Conservation (phyloP, 139 green algal genomes). For the Edaphochlamys debaryana region DNA sequence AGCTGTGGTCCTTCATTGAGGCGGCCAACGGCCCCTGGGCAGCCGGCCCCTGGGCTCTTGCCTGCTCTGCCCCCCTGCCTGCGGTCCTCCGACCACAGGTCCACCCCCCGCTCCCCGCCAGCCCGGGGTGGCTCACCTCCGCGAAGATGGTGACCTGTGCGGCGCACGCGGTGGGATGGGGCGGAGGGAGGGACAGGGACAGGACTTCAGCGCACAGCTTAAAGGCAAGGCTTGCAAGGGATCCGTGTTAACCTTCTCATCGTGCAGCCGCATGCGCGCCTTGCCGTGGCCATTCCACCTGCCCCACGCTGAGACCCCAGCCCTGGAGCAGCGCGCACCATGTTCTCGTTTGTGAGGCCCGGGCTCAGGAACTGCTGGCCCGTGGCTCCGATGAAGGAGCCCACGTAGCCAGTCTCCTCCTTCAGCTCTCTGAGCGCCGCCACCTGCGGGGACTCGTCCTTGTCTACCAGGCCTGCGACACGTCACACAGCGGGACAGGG, state of each 20-base stretch:
- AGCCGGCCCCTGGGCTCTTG: too few species aligned
- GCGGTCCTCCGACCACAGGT: too few species aligned
- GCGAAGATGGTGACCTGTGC: conserved; percentile 46
- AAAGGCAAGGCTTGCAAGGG: background rate
- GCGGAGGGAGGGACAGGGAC: background rate
- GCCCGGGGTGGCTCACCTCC: too few species aligned
- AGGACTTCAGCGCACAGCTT: background rate
- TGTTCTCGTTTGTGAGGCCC: conserved; percentile 42
- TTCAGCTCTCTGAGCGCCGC: conserved; percentile 43
- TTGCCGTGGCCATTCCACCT: too few species aligned
- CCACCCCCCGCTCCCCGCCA: too few species aligned
- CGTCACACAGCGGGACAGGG: background rate
- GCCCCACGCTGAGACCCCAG: too few species aligned
- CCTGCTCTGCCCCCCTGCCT: too few species aligned
- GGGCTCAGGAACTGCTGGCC: conserved; percentile 44
- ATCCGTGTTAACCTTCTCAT: too few species aligned
- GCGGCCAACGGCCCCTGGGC: too few species aligned
- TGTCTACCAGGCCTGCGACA: conserved; percentile 32
- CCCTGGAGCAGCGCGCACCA: conserved; percentile 22
- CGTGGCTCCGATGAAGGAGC: conserved; percentile 29
- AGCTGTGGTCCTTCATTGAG: too few species aligned
- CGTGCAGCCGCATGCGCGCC: too few species aligned
- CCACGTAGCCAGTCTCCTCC: conserved; percentile 49
- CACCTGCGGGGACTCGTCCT: conserved; percentile 18
- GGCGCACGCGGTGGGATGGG: too few species aligned